Percentiles rank a stretch among this genome's conserved stretches.
Evolutionary conservation across 495 filamentous ascomycete genomes (phyloP).

Genomic region (Penicillium bialowiezense): DNA sequence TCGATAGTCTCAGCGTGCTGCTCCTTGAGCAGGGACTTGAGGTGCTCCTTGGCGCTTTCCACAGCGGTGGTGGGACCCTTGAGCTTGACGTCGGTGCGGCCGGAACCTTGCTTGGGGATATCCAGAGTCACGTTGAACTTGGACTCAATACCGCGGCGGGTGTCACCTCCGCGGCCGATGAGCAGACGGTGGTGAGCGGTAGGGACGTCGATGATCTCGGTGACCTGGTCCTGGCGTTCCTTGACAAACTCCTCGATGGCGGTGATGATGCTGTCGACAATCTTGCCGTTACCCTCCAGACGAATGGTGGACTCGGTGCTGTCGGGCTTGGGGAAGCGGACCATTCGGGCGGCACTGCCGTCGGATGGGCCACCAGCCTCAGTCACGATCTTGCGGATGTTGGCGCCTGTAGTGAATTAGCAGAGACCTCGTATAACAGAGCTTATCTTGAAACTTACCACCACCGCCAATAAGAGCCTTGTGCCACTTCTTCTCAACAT

Average conservation of each 20-base stretch:
- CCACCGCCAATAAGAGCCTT: conserved; percentile 82
- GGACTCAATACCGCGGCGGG: conserved; percentile 78
- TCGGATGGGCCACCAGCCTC: conserved; percentile 88
- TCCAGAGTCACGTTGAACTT: conserved; percentile 87
- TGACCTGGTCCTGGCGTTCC: conserved; percentile 75
- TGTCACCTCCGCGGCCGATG: conserved; percentile 89
- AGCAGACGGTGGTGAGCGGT: conserved; percentile 84
- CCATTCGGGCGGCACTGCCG: conserved; percentile 73
- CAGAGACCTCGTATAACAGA: conserved; percentile 5
- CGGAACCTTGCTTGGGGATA: conserved; percentile 76
- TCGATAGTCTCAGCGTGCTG: conserved; percentile 82
- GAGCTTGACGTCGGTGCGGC: conserved; percentile 72
- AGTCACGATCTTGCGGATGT: conserved; percentile 80
- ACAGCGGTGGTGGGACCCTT: conserved; percentile 74
- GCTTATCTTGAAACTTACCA: conserved; percentile 55
- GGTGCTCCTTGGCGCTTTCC: conserved; percentile 79
- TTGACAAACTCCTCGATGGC: conserved; percentile 75
- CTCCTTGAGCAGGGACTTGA: conserved; percentile 75
- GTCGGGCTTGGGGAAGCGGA: conserved; percentile 86
- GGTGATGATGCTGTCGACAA: conserved; percentile 86
- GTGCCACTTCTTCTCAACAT: conserved; percentile 90
- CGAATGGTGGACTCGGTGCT: conserved; percentile 74
- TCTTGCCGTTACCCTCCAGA: conserved; percentile 73
- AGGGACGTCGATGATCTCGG: conserved; percentile 73
- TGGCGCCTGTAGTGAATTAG: conserved; percentile 64